Percentiles rank a stretch among this genome's conserved stretches.
Conservation (phyloP, 176 grass and related monocot genomes). For the Areca catechu region DNA sequence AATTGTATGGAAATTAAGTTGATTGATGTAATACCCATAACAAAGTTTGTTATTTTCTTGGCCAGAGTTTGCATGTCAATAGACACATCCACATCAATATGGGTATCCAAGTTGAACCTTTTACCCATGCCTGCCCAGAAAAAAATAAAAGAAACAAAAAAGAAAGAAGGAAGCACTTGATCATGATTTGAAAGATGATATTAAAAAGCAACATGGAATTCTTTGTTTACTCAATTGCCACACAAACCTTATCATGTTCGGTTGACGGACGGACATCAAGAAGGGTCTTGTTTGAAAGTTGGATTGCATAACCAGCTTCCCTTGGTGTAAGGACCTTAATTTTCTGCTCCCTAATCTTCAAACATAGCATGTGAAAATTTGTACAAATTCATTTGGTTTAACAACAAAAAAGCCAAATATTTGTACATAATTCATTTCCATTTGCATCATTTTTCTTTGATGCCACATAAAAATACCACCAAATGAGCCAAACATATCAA, state of each 20-base stretch:
- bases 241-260: conserved; percentile 63
- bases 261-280: conserved; percentile 85
- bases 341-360: conserved; percentile 97
- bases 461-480: no score
- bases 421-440: no score
- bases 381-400: no score
- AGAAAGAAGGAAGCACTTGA: neutral
- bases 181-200: neutral
- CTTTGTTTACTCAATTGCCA: neutral
- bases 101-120: conserved; percentile 92
- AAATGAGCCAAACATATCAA: no score
- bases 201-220: neutral
- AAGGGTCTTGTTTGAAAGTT: conserved; percentile 67
- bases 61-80: conserved; percentile 40
- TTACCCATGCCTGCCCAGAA: conserved; percentile 63
- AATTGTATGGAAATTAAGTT: no score
- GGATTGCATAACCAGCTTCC: conserved; percentile 92
- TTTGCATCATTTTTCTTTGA: no score
- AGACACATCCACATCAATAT: conserved; percentile 66
- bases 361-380: neutral
- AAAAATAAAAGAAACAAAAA: neutral
- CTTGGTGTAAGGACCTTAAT: conserved; percentile 83
- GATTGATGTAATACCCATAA: conserved; percentile 45
- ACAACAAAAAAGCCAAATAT: no score
- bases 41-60: conserved; percentile 79